Conservation (phyloP, 2,329 filamentous ascomycete species). For the Akanthomyces dipterigenus region DNA sequence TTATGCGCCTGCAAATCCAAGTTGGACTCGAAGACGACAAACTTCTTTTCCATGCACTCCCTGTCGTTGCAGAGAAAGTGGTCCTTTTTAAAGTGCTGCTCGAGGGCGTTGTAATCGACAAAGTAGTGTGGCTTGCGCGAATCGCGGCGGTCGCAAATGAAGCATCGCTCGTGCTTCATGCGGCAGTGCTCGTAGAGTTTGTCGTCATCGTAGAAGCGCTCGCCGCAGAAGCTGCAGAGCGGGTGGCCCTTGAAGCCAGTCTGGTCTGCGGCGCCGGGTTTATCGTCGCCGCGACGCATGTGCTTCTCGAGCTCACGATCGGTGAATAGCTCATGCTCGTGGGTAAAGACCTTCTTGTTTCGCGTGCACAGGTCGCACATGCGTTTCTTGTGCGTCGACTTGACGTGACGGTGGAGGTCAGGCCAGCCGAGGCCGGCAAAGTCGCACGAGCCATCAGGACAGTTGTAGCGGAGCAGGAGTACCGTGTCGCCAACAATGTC, state of each 20-base stretch:
- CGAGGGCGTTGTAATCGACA: constrained; percentile 77
- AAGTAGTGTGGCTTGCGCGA: constrained; percentile 81
- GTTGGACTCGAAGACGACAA: constrained; percentile 91
- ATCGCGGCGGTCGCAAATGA: constrained; percentile 75
- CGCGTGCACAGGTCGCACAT: constrained; percentile 87
- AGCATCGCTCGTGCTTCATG: constrained; percentile 89
- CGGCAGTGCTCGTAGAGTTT: constrained; percentile 91
- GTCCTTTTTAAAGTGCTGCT: constrained; percentile 78
- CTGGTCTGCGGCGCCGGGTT: constrained; percentile 81
- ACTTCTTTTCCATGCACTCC: constrained; percentile 94
- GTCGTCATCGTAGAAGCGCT: constrained; percentile 92
- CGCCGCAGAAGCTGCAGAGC: constrained; percentile 84
- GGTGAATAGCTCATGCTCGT: constrained; percentile 91
- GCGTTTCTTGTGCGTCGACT: constrained; percentile 71
- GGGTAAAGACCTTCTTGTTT: constrained; percentile 97
- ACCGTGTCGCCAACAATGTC: constrained; percentile 90
- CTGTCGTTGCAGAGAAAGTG: constrained; percentile 80
- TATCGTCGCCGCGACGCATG: constrained; percentile 85
- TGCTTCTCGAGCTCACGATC: constrained; percentile 75
- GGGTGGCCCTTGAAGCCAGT: constrained; percentile 96
- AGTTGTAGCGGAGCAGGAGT: constrained; percentile 86
- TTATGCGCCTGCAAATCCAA: constrained; percentile 94
- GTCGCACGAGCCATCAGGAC: constrained; percentile 73
- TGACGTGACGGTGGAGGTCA: constrained; percentile 67
- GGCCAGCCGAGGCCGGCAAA: constrained; percentile 66